These are phyloP conservation scores for Eucalyptus albens DNA, from an alignment of 345 rosid species.

Conservation along the genomic window DNA sequence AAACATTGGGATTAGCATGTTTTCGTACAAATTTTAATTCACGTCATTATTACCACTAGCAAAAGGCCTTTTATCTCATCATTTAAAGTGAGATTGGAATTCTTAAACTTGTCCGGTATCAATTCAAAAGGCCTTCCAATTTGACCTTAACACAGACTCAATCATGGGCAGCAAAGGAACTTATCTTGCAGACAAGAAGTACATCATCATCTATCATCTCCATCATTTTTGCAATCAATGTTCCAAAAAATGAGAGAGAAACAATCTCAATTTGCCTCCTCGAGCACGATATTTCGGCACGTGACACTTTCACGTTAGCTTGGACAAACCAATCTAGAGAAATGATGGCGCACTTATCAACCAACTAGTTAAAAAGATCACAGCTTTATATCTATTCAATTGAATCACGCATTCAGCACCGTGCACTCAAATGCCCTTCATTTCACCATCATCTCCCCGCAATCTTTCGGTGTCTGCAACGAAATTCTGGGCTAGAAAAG, in stretches of 20 bases:
- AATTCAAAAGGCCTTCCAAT: neutral
- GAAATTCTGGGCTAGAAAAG: neutral
- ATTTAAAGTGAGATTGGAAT: neutral
- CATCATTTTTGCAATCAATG: neutral
- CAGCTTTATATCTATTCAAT: neutral
- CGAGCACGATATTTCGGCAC: neutral
- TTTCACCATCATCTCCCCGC: neutral
- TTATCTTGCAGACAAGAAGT: neutral
- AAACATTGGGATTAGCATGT: neutral
- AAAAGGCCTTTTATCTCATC: neutral
- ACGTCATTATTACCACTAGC: neutral
- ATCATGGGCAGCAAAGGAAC: neutral
- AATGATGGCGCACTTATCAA: neutral
- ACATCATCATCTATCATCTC: neutral
- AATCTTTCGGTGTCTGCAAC: neutral
- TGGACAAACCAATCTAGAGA: neutral
- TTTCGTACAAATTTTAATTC: too few species aligned
- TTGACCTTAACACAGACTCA: neutral
- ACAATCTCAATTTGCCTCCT: neutral
- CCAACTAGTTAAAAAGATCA: neutral
- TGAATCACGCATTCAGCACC: neutral
- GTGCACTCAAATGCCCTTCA: neutral
- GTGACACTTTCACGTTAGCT: neutral
- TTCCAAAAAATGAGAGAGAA: neutral
- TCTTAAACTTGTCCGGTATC: fast-evolving